A percentile compares a stretch with the other conserved stretches of the same genome.
These are phyloP conservation scores for Trypanosoma mega DNA, from an alignment of 208 protist species.

Conservation along the genomic window DNA sequence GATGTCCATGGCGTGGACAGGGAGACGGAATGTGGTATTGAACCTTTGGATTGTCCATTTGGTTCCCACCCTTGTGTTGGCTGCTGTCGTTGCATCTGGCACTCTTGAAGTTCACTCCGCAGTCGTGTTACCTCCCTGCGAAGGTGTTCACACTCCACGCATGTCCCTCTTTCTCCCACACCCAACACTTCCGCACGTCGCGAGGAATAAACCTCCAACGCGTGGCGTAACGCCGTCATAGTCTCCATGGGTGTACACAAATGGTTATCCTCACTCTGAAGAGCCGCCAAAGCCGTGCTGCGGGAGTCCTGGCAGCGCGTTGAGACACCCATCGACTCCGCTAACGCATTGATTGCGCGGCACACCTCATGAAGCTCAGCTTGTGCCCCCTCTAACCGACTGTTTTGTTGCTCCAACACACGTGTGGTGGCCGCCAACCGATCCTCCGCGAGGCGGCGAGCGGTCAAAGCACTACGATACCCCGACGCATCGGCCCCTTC, in stretches of 20 bases:
- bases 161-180: background rate
- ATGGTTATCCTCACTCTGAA: background rate
- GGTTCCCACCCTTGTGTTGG: background rate
- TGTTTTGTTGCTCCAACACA: constrained; percentile 5
- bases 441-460: constrained; percentile 4
- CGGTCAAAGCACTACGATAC: background rate
- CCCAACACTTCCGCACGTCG: too few species aligned
- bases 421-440: background rate
- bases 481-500: background rate
- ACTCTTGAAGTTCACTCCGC: background rate
- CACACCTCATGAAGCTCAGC: constrained; percentile 5
- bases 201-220: too few species aligned
- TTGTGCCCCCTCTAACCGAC: background rate
- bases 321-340: background rate
- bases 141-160: background rate
- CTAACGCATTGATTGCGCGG: constrained; percentile 1
- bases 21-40: too few species aligned
- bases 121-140: background rate
- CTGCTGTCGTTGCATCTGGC: background rate
- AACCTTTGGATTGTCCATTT: too few species aligned
- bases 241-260: background rate
- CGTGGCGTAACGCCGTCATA: background rate
- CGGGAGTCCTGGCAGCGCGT: constrained; percentile 7
- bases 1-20: too few species aligned
- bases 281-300: background rate